These are phyloP conservation scores for Achaetomium macrosporum DNA, from an alignment of 2,329 filamentous ascomycete species.

Conservation along the genomic window DNA sequence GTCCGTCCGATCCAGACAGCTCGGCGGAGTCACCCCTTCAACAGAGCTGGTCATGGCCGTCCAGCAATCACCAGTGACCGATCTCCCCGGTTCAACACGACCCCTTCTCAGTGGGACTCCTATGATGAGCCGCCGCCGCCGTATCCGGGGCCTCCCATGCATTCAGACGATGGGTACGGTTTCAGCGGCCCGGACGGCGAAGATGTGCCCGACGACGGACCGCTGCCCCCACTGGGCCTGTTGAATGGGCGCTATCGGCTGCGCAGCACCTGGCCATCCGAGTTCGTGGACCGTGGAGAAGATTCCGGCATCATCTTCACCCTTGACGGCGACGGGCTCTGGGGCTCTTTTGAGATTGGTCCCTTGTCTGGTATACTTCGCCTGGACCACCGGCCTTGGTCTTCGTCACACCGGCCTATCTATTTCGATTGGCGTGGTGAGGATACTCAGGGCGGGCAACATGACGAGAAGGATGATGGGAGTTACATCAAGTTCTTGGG, in stretches of 20 bases:
- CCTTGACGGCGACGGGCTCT: slow-evolving; percentile 35
- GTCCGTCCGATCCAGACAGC: slow-evolving; percentile 1
- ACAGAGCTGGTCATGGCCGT: neutral
- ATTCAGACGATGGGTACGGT: neutral
- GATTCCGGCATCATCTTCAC: slow-evolving; percentile 35
- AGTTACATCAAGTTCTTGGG: slow-evolving; percentile 36
- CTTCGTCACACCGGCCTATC: slow-evolving; percentile 27
- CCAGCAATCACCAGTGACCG: neutral
- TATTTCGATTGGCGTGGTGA: slow-evolving; percentile 34
- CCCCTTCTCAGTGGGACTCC: slow-evolving; percentile 8
- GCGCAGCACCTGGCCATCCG: slow-evolving; percentile 9
- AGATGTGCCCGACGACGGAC: slow-evolving; percentile 1
- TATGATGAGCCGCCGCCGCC: slow-evolving; percentile 15
- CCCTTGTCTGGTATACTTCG: slow-evolving; percentile 38
- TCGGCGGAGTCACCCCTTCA: slow-evolving; percentile 1
- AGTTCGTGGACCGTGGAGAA: slow-evolving; percentile 9
- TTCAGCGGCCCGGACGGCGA: slow-evolving; percentile 3
- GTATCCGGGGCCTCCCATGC: slow-evolving; percentile 10
- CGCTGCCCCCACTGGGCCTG: slow-evolving; percentile 29
- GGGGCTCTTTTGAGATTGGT: slow-evolving; percentile 42
- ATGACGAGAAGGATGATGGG: slow-evolving; percentile 24
- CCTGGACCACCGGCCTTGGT: slow-evolving; percentile 32
- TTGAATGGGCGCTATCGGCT: slow-evolving; percentile 43
- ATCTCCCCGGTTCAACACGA: neutral
- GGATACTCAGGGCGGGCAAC: slow-evolving; percentile 27